phyloP scores from a whole-genome alignment of 805 yeast species.

The Nakazawaea ambrosiae region DNA sequence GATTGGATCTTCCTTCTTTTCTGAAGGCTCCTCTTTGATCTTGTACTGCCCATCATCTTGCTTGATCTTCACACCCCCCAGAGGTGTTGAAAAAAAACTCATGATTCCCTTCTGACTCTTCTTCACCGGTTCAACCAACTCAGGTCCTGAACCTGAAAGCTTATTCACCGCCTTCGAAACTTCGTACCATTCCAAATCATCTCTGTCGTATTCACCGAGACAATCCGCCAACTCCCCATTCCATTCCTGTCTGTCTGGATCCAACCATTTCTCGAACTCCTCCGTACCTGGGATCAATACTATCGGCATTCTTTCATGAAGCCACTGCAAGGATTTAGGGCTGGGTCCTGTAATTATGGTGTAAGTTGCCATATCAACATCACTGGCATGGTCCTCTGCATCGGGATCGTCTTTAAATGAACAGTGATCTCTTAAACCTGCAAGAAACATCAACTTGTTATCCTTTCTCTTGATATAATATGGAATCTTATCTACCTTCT shows the following conservation, averaged over 20 bases:
- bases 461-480: conserved; percentile 54
- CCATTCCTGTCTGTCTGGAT: conserved; percentile 31
- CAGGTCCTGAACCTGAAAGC: conserved; percentile 37
- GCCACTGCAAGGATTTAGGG: conserved; percentile 49
- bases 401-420: conserved; percentile 14
- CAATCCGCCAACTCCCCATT: conserved; percentile 29
- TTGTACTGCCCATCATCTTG: no score
- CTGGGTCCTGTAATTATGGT: conserved; percentile 76
- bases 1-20: no score
- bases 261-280: conserved; percentile 63
- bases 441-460: conserved; percentile 51
- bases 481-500: conserved; percentile 44
- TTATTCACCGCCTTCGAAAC: conserved; percentile 65
- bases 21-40: no score
- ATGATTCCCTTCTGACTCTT: conserved; percentile 7
- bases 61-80: no score
- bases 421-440: conserved; percentile 41
- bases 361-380: conserved; percentile 34
- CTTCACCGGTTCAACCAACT: conserved; percentile 25
- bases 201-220: conserved; percentile 30
- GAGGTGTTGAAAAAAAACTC: conserved; percentile 5
- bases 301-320: conserved; percentile 77
- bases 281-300: conserved; percentile 50
- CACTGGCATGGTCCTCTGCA: conserved; percentile 12
- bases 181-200: conserved; percentile 40